These are phyloP conservation scores for Lactifluus subvellereus DNA, from an alignment of 768 basidiomycete species.

Conservation along the genomic window DNA sequence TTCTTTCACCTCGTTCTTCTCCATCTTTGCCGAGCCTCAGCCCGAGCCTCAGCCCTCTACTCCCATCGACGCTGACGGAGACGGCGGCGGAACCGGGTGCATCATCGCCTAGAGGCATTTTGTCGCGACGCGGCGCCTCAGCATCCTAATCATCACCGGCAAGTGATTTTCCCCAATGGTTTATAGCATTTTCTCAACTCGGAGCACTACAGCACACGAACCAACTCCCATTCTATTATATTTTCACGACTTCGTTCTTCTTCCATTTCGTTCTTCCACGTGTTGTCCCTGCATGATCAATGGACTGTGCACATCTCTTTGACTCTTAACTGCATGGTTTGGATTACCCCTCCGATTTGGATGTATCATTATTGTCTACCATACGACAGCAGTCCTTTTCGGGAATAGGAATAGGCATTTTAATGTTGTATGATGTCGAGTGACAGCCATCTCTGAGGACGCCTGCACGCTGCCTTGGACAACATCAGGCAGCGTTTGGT, in stretches of 20 bases:
- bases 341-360: too few species aligned
- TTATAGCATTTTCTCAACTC: not conserved
- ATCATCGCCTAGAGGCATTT: not conserved
- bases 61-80: constrained; percentile 4
- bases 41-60: not conserved
- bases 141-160: not conserved
- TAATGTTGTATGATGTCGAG: not conserved
- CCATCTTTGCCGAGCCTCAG: not conserved
- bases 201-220: too few species aligned
- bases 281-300: too few species aligned
- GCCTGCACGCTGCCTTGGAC: too few species aligned
- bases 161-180: not conserved
- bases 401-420: too few species aligned
- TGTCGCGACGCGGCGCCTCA: not conserved
- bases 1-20: not conserved
- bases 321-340: too few species aligned
- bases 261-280: too few species aligned
- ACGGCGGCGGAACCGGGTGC: not conserved
- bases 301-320: too few species aligned
- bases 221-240: too few species aligned
- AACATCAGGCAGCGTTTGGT: not conserved
- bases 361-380: too few species aligned
- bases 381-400: too few species aligned
- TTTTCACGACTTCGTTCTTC: too few species aligned
- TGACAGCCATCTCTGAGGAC: not conserved